Conservation (phyloP, 2,329 filamentous ascomycete genomes). For the Sclerotinia glacialis region DNA sequence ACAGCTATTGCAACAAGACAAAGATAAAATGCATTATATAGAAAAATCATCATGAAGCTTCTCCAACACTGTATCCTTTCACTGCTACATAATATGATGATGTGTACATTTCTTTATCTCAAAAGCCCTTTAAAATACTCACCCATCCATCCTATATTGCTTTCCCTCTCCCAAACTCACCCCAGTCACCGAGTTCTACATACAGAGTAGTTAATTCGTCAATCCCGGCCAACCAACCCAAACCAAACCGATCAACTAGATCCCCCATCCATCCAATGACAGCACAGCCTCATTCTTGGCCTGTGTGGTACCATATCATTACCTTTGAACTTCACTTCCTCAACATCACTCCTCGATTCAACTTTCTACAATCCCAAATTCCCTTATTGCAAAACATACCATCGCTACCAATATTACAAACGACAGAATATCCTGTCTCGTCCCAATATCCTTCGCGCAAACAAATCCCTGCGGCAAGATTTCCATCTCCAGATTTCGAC, state of each 20-base stretch:
- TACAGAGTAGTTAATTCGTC: neutral
- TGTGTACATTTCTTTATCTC: neutral
- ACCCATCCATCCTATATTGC: neutral
- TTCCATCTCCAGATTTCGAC: neutral
- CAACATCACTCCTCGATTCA: neutral
- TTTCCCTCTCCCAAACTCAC: no score
- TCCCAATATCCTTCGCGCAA: neutral
- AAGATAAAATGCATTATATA: neutral
- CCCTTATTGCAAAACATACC: neutral
- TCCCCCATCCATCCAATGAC: neutral
- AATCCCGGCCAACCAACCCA: neutral
- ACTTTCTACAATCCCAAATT: neutral
- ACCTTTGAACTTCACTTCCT: neutral
- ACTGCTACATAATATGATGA: neutral
- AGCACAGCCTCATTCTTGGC: slow-evolving; percentile 14
- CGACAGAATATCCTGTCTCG: no score
- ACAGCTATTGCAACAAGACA: neutral
- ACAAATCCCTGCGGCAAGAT: neutral
- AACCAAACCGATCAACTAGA: no score
- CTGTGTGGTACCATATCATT: neutral
- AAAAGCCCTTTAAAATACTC: no score
- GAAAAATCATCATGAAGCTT: neutral
- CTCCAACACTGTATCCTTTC: neutral
- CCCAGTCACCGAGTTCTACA: neutral
- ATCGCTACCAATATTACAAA: neutral